phyloP scores from a whole-genome alignment of 2,329 filamentous ascomycete species.

The Fusarium oxysporum region DNA sequence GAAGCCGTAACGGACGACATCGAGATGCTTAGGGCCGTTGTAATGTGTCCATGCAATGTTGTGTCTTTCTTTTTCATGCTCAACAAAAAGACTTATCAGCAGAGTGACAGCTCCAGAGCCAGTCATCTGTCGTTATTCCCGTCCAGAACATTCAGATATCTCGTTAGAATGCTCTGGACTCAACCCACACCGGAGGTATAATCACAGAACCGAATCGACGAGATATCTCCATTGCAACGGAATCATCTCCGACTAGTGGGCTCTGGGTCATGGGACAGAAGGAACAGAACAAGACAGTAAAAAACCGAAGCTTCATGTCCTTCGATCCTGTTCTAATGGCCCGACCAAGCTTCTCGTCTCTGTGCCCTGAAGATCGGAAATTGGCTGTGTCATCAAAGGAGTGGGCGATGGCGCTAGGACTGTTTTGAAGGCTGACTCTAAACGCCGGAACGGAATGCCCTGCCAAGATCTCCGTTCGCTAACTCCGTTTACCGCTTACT shows the following conservation, averaged over 20 bases:
- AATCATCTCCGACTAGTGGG: background rate
- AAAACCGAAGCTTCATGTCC: slow-evolving; percentile 12
- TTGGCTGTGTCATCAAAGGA: slow-evolving; percentile 45
- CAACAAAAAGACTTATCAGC: background rate
- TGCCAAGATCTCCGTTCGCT: slow-evolving; percentile 19
- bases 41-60: slow-evolving; percentile 7
- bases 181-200: background rate
- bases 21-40: slow-evolving; percentile 25
- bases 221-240: slow-evolving; percentile 9
- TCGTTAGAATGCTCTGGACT: slow-evolving; percentile 8
- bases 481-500: background rate
- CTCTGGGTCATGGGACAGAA: background rate
- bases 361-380: slow-evolving; percentile 40
- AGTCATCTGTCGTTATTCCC: background rate
- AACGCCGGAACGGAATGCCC: slow-evolving; percentile 30
- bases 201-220: slow-evolving; percentile 1
- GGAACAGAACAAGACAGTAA: slow-evolving; percentile 15
- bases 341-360: slow-evolving; percentile 10
- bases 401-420: slow-evolving; percentile 35
- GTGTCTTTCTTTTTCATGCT: slow-evolving; percentile 12
- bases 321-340: slow-evolving; percentile 2
- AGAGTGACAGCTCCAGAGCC: background rate
- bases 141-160: background rate
- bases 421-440: slow-evolving; percentile 17
- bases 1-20: slow-evolving; percentile 16